These are phyloP conservation scores for Candida xiaguanensis DNA, from an alignment of 805 yeast species.

Conservation along the genomic window DNA sequence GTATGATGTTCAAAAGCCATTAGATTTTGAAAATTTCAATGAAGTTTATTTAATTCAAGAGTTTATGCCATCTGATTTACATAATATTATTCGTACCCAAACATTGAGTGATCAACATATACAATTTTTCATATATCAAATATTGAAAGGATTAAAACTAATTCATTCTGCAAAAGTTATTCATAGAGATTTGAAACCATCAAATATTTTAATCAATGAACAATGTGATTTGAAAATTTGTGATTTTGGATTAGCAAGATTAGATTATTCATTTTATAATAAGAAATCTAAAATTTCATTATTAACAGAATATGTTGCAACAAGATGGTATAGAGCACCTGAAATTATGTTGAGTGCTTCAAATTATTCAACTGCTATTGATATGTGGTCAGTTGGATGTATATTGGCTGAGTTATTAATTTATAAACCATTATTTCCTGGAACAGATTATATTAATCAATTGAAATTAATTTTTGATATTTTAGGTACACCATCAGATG, in stretches of 20 bases:
- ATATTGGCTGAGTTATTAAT: slow-evolving; percentile 86
- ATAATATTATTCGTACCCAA: slow-evolving; percentile 56
- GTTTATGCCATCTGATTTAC: slow-evolving; percentile 72
- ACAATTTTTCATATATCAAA: slow-evolving; percentile 90
- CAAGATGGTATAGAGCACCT: slow-evolving; percentile 97
- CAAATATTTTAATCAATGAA: slow-evolving; percentile 79
- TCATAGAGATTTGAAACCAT: slow-evolving; percentile 90
- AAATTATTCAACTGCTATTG: slow-evolving; percentile 91
- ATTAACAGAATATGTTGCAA: slow-evolving; percentile 97
- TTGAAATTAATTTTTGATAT: slow-evolving; percentile 78
- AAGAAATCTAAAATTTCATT: slow-evolving; percentile 28
- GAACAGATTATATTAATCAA: slow-evolving; percentile 90
- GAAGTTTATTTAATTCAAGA: slow-evolving; percentile 78
- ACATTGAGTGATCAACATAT: slow-evolving; percentile 79
- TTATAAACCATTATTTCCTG: slow-evolving; percentile 88
- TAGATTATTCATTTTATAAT: slow-evolving; percentile 57
- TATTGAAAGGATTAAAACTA: slow-evolving; percentile 83
- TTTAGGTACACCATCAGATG: slow-evolving; percentile 57
- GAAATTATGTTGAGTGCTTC: slow-evolving; percentile 97
- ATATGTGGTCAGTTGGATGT: slow-evolving; percentile 96
- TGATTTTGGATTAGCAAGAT: slow-evolving; percentile 87
- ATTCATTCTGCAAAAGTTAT: slow-evolving; percentile 92
- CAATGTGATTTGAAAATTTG: slow-evolving; percentile 93
- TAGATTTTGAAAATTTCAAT: slow-evolving; percentile 52
- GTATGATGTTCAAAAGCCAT: slow-evolving; percentile 64